Evolutionary conservation across 352 stramenopile genomes (phyloP).

Genomic region (Peronospora belbahrii): DNA sequence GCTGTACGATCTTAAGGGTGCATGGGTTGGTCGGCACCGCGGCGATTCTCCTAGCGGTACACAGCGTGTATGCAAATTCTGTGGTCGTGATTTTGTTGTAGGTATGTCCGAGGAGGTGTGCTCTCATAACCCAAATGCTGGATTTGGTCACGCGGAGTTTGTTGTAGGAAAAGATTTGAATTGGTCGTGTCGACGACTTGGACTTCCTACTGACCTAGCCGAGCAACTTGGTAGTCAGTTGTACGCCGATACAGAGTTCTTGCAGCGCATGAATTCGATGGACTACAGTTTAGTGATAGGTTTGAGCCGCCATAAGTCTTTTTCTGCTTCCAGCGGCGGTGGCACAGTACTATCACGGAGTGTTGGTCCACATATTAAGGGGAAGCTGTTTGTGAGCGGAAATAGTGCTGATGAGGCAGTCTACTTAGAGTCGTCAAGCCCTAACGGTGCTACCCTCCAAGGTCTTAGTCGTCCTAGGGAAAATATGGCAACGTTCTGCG

Average conservation of each 20-base stretch:
- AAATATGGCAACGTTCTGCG: conserved; percentile 38
- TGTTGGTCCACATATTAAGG: conserved; percentile 24
- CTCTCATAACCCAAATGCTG: conserved; percentile 48
- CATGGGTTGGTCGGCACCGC: conserved; percentile 82
- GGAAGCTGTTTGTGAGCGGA: conserved; percentile 24
- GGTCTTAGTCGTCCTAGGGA: conserved; percentile 17
- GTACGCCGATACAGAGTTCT: conserved; percentile 87
- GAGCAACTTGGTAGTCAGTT: conserved; percentile 80
- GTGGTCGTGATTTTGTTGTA: conserved; percentile 79
- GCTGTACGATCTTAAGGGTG: conserved; percentile 87
- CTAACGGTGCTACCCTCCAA: conserved; percentile 29
- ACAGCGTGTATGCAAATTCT: conserved; percentile 83
- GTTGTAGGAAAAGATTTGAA: conserved; percentile 84
- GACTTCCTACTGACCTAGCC: conserved; percentile 56
- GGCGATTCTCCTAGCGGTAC: conserved; percentile 53
- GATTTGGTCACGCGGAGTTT: conserved; percentile 67
- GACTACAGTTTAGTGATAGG: conserved; percentile 95
- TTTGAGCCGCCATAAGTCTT: conserved; percentile 55
- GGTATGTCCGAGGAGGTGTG: conserved; percentile 79
- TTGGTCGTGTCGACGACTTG: conserved; percentile 73
- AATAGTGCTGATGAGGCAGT: conserved; percentile 32
- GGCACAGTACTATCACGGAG: conserved; percentile 27
- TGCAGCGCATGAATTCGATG: conserved; percentile 94
- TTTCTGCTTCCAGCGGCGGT: conserved; percentile 29
- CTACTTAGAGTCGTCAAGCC: conserved; percentile 55